phyloP scores from a whole-genome alignment of 805 yeast species.

The Sungouiozyma ichnusensis region DNA sequence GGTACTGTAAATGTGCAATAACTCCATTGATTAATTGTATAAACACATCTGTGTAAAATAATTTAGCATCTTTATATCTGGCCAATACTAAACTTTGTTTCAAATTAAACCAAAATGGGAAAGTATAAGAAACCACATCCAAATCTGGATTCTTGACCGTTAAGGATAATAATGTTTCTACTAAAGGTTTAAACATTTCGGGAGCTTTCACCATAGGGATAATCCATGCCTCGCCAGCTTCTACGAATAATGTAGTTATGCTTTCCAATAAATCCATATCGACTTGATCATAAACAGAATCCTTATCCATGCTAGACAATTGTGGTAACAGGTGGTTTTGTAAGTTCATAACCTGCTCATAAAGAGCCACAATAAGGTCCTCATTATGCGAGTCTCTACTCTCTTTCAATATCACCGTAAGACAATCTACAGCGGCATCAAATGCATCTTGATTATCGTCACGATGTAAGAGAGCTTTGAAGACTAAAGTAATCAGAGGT shows the following conservation, averaged over 20 bases:
- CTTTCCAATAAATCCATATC: conserved; percentile 49
- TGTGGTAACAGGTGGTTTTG: conserved; percentile 40
- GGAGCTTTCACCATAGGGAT: conserved; percentile 70
- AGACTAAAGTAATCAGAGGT: conserved; percentile 58
- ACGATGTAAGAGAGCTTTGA: conserved; percentile 46
- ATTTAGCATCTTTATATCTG: conserved; percentile 21
- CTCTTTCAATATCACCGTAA: conserved; percentile 71
- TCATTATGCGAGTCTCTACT: conserved; percentile 65
- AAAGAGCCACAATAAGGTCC: conserved; percentile 54
- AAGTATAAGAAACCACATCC: conserved; percentile 82
- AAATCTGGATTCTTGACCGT: conserved; percentile 70
- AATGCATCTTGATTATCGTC: conserved; percentile 40
- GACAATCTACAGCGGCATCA: conserved; percentile 78
- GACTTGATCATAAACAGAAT: conserved; percentile 38
- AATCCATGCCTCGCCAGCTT: conserved; percentile 96
- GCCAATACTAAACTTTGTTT: conserved; percentile 45
- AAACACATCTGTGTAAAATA: conserved; percentile 16
- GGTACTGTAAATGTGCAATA: conserved; percentile 67
- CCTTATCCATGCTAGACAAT: conserved; percentile 7
- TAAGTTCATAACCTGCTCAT: conserved; percentile 54
- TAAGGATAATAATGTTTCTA: conserved; percentile 59
- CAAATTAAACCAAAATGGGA: conserved; percentile 82
- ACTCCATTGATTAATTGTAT: conserved; percentile 25
- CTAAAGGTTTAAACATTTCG: conserved; percentile 56
- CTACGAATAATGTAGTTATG: conserved; percentile 68